Conservation (phyloP, 192 early-diverging fungal species). For the Rhizophagus prolifer region DNA sequence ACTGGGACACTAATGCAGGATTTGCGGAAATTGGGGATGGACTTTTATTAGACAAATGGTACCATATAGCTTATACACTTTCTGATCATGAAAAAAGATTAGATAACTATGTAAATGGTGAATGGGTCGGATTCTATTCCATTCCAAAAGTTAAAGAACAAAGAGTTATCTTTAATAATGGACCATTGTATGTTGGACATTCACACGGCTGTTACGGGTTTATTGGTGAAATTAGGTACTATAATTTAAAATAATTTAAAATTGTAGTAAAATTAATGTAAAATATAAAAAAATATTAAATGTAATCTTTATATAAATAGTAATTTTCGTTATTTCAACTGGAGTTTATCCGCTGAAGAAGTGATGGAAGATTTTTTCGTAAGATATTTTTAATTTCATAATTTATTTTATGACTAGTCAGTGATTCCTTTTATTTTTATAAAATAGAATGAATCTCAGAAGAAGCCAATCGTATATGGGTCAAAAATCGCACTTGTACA, state of each 20-base stretch:
- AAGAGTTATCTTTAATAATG: slow-evolving; percentile 6
- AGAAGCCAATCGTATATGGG: neutral
- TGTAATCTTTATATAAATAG: slow-evolving; percentile 1
- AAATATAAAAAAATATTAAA: neutral
- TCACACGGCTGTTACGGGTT: neutral
- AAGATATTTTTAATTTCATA: neutral
- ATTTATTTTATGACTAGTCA: too few species aligned
- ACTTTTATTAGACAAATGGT: slow-evolving; percentile 25
- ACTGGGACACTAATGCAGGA: neutral
- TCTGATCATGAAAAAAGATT: slow-evolving; percentile 22
- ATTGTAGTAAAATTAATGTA: neutral
- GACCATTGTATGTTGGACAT: slow-evolving; percentile 12
- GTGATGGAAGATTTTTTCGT: slow-evolving; percentile 21
- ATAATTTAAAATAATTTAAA: too few species aligned
- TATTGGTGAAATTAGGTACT: slow-evolving; percentile 19
- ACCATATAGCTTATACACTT: slow-evolving; percentile 20
- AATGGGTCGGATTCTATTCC: neutral
- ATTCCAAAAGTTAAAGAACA: neutral
- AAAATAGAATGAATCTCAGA: neutral
- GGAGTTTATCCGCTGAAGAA: slow-evolving; percentile 25
- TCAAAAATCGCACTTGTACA: slow-evolving; percentile 1
- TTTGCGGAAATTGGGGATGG: neutral
- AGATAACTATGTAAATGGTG: slow-evolving; percentile 11
- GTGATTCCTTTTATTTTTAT: neutral
- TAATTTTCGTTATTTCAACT: slow-evolving; percentile 30